Conservation (phyloP, 352 stramenopile genomes). For the Peronosclerospora sorghi region DNA sequence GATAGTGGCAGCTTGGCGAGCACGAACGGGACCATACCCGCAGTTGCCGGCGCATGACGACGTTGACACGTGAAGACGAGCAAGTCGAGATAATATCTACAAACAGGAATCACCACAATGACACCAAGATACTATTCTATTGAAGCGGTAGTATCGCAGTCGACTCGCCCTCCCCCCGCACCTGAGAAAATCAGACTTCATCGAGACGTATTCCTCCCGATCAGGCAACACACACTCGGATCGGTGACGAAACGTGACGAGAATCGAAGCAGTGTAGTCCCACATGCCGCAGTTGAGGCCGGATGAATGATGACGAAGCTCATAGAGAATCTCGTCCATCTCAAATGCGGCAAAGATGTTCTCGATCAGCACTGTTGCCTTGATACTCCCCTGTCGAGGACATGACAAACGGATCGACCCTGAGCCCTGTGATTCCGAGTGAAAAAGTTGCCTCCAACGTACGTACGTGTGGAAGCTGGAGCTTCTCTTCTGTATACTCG, state of each 20-base stretch:
- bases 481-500: slow-evolving; percentile 75
- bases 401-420: neutral
- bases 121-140: neutral
- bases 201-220: slow-evolving; percentile 68
- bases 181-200: slow-evolving; percentile 55
- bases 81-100: slow-evolving; percentile 85
- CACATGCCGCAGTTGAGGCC: slow-evolving; percentile 96
- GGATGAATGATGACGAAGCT: slow-evolving; percentile 89
- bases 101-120: neutral
- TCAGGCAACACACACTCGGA: slow-evolving; percentile 85
- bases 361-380: slow-evolving; percentile 91
- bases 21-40: slow-evolving; percentile 93
- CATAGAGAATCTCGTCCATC: slow-evolving; percentile 95
- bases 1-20: slow-evolving; percentile 78
- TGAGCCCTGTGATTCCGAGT: neutral
- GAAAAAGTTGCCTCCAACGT: neutral
- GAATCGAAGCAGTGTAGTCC: slow-evolving; percentile 95
- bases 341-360: slow-evolving; percentile 95
- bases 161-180: too few relatives aligned
- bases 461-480: slow-evolving; percentile 72
- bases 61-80: slow-evolving; percentile 91
- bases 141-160: neutral
- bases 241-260: slow-evolving; percentile 87
- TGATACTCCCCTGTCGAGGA: slow-evolving; percentile 47
- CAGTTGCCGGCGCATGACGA: slow-evolving; percentile 88